Evolutionary conservation across 768 basidiomycete species (phyloP).

Genomic region (Pisolithus orientalis): DNA sequence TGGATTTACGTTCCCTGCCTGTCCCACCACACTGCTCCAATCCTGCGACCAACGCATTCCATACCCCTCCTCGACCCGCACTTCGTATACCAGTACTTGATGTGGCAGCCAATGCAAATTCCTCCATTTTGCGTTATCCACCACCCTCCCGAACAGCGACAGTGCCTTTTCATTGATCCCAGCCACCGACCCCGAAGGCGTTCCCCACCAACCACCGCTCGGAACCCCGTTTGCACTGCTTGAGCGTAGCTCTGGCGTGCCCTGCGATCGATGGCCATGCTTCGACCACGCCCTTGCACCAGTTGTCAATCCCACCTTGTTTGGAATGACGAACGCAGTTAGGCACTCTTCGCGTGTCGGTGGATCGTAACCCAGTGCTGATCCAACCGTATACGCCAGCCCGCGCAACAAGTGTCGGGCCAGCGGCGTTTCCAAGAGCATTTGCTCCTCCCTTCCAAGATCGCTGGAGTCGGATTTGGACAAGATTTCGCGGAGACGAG

Average conservation of each 20-base stretch:
- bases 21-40: conserved; percentile 12
- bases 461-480: conserved; percentile 2
- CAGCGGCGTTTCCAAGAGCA: conserved; percentile 25
- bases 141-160: conserved; percentile 46
- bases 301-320: conserved; percentile 46
- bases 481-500: conserved; percentile 22
- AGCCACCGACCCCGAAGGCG: conserved; percentile 45
- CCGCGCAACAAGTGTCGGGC: conserved; percentile 43
- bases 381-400: conserved; percentile 54
- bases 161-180: conserved; percentile 49
- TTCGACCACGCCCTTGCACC: conserved; percentile 66
- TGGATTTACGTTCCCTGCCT: neutral
- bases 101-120: conserved; percentile 67
- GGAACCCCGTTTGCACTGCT: neutral
- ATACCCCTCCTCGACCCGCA: conserved; percentile 53
- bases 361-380: conserved; percentile 46
- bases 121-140: conserved; percentile 48
- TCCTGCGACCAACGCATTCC: conserved; percentile 65
- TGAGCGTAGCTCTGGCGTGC: neutral
- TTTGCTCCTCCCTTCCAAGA: conserved; percentile 9
- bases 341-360: conserved; percentile 47
- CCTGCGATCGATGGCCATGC: conserved; percentile 49
- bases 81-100: conserved; percentile 55
- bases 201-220: conserved; percentile 53
- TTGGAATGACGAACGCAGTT: conserved; percentile 42